These are phyloP conservation scores for Epithemia pelagica DNA, from an alignment of 108 stramenopile species.

Conservation along the genomic window DNA sequence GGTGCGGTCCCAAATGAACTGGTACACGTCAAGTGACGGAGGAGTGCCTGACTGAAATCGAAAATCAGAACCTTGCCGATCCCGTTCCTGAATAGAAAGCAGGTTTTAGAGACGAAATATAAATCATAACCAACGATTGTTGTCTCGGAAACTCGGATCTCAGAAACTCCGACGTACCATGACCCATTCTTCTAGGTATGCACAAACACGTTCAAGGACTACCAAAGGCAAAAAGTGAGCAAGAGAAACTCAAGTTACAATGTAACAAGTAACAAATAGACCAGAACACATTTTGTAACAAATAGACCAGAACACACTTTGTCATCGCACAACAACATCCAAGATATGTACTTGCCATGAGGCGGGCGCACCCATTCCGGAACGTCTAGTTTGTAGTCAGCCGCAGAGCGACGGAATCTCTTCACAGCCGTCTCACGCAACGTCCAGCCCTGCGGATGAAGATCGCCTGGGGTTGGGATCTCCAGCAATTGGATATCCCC, in stretches of 20 bases:
- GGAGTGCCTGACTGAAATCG: slow-evolving; percentile 50
- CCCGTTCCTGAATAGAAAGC: slow-evolving; percentile 44
- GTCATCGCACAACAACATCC: no score
- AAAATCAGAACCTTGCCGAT: slow-evolving; percentile 82
- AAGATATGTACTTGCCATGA: slow-evolving; percentile 23
- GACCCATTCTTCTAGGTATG: slow-evolving; percentile 85
- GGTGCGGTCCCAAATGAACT: slow-evolving; percentile 87
- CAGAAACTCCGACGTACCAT: slow-evolving; percentile 77
- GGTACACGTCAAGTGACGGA: slow-evolving; percentile 77
- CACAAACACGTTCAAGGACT: slow-evolving; percentile 56
- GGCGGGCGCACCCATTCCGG: slow-evolving; percentile 84
- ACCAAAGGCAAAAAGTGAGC: not conserved
- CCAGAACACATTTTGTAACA: no score
- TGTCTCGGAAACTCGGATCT: not conserved
- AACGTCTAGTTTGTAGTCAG: slow-evolving; percentile 80
- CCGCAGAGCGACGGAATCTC: slow-evolving; percentile 83
- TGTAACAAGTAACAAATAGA: no score
- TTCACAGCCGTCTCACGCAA: slow-evolving; percentile 75
- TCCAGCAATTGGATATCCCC: slow-evolving; percentile 81
- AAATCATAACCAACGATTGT: no score
- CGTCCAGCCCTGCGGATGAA: slow-evolving; percentile 77
- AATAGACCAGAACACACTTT: no score
- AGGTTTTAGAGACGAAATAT: not conserved
- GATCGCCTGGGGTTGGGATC: slow-evolving; percentile 52
- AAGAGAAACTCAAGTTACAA: not conserved